Evolutionary conservation across 345 rosid genomes (phyloP).

Genomic region (Citropsis articulata): DNA sequence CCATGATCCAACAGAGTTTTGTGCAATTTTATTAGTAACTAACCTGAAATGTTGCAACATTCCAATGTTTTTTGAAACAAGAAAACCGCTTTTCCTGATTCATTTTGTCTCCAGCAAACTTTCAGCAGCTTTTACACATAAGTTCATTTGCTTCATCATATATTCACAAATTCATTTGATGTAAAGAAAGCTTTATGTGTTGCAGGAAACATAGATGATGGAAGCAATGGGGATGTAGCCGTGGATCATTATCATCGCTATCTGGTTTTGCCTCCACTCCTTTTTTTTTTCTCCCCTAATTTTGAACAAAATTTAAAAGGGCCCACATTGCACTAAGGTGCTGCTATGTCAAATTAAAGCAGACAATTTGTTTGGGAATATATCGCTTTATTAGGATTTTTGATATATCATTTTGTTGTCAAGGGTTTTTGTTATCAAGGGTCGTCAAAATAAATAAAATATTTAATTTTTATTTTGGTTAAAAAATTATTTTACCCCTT

Average conservation of each 20-base stretch:
- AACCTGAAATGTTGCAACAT: too few relatives aligned
- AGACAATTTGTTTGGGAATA: too few relatives aligned
- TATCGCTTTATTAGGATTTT: too few relatives aligned
- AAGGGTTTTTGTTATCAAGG: too few relatives aligned
- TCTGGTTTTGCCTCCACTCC: conserved; percentile 26
- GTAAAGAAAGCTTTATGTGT: background rate
- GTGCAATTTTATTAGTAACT: background rate
- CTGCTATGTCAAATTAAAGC: background rate
- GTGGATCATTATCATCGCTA: conserved; percentile 73
- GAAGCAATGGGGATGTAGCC: conserved; percentile 62
- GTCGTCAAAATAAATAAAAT: too few relatives aligned
- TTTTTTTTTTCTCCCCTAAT: background rate
- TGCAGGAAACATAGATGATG: conserved; percentile 53
- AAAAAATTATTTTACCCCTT: too few relatives aligned
- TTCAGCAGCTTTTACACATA: background rate
- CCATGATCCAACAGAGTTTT: background rate
- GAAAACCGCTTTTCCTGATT: background rate
- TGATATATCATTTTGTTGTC: too few relatives aligned
- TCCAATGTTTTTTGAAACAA: too few relatives aligned
- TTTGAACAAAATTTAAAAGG: too few relatives aligned
- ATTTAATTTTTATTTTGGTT: too few relatives aligned
- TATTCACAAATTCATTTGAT: background rate
- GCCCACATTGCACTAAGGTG: background rate
- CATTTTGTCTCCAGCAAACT: background rate
- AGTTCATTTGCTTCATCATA: background rate